Base-by-base conservation (phyloP, 441 rosid genomes). In the Brassica balearica region DNA sequence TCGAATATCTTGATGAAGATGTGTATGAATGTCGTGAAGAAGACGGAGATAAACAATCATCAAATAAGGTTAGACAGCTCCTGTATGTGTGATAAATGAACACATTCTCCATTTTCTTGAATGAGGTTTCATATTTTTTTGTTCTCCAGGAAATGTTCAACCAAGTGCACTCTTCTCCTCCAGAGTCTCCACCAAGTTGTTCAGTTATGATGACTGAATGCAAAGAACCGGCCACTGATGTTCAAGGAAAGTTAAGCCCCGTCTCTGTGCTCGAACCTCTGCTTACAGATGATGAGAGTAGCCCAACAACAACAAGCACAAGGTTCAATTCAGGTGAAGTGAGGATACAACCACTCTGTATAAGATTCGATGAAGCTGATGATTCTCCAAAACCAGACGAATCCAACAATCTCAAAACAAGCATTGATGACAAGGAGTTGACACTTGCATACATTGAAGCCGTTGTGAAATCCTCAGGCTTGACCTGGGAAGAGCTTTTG, bases 261-360 rank as follows among this genome's bases (percentile, higher is more conserved):
- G 84, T 93, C 74, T 95, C 98, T 80, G 97, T 95, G 71, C 97
- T 93, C 36, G 97, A 93, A 81, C 90, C 87, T 15, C 75, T 83
- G 56, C 89, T 83, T 62, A 68, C 81, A 23, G 99, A 91, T 79
- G 97, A 93, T 59, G 99, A 90, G 59, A 76, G 80, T 67, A 92
- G 95, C 80, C 97, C 97, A 48, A 85, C 90, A 25, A 25, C 27
- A 77, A 87, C 91, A 77, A 85, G 89, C 76, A 84, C 85, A 68
- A 71, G 85, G 77, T 81, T 83, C 46, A 86, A 62, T 74, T 80
- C 85, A 62, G 95, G 98, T 93, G 91, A 87, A 82, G 82, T 77
- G 68, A 80, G 78, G 61, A 58, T 88, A 23, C 88, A 84, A 81
- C 96, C 97, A 12, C 84, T 86, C 27, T 84, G 84, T 79, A 93